A percentile compares a stretch with the other conserved stretches of the same genome.
These are phyloP conservation scores for Rhynchosporium agropyri DNA, from an alignment of 2,329 filamentous ascomycete genomes.

Conservation along the genomic window DNA sequence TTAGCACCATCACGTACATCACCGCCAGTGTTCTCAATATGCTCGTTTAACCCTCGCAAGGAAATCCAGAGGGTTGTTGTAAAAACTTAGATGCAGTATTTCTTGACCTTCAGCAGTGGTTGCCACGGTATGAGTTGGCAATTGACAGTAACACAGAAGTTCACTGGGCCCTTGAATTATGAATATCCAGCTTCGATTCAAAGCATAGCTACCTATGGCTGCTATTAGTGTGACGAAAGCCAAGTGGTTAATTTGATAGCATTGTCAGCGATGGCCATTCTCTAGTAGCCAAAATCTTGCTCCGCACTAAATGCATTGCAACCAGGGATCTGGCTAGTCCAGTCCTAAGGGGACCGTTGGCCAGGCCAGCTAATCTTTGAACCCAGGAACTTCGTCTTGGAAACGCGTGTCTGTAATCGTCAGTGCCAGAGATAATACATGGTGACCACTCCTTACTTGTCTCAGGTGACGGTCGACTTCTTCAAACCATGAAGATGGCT, in stretches of 20 bases:
- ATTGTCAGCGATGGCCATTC: no score
- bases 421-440: background rate
- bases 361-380: background rate
- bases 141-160: background rate
- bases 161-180: no score
- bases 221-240: background rate
- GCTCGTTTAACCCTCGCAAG: no score
- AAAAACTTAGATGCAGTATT: no score
- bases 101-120: no score
- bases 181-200: background rate
- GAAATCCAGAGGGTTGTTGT: no score
- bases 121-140: no score
- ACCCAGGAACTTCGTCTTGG: background rate
- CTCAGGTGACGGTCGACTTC: background rate
- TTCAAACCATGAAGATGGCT: slow-evolving; percentile 8
- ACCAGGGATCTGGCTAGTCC: background rate
- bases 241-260: background rate
- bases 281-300: background rate
- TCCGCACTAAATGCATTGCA: background rate
- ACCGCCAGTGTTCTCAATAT: no score
- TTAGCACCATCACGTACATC: no score
- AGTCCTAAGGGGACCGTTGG: background rate
- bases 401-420: background rate
- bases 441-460: background rate
- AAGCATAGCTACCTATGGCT: background rate